A percentile compares a stretch with the other conserved stretches of the same genome.
Evolutionary conservation across 345 rosid species (phyloP).

Genomic region (Erodium maritimum): DNA sequence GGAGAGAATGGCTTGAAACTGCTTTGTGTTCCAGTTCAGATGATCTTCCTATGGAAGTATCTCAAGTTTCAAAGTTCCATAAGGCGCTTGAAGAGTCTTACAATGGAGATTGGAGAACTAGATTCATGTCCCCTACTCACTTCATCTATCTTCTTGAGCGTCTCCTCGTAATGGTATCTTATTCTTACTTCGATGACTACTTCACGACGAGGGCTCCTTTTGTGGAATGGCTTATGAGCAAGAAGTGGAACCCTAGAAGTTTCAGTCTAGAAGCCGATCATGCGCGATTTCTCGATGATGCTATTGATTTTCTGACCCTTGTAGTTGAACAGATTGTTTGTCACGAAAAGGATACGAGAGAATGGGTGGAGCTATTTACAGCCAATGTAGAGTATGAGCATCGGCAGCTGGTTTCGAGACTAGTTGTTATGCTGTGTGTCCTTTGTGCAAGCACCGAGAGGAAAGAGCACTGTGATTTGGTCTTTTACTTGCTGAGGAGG

Average conservation of each 20-base stretch:
- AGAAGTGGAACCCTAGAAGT: constrained; percentile 9
- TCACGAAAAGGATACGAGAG: constrained; percentile 7
- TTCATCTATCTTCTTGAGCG: constrained; percentile 40
- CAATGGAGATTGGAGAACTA: constrained; percentile 19
- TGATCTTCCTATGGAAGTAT: background rate
- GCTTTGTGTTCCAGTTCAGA: background rate
- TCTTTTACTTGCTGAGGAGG: constrained; percentile 10
- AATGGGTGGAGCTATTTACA: constrained; percentile 17
- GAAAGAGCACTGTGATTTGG: background rate
- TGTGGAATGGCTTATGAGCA: constrained; percentile 28
- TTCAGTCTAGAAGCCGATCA: background rate
- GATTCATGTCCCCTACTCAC: constrained; percentile 24
- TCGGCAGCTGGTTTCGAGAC: constrained; percentile 20
- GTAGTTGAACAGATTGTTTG: constrained; percentile 8
- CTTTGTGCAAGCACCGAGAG: constrained; percentile 20
- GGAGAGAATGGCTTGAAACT: background rate
- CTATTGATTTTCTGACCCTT: constrained; percentile 5
- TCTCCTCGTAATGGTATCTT: constrained; percentile 15
- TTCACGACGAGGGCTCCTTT: constrained; percentile 23
- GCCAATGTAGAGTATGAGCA: constrained; percentile 1
- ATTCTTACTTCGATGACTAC: constrained; percentile 9
- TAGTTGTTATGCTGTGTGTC: constrained; percentile 22
- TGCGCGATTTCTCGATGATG: background rate
- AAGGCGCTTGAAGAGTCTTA: constrained; percentile 23
- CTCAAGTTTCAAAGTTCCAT: constrained; percentile 10